A percentile compares a stretch with the other conserved stretches of the same genome.
Evolutionary conservation across 2,329 filamentous ascomycete genomes (phyloP).

Genomic region (Penicillium sumatraense): DNA sequence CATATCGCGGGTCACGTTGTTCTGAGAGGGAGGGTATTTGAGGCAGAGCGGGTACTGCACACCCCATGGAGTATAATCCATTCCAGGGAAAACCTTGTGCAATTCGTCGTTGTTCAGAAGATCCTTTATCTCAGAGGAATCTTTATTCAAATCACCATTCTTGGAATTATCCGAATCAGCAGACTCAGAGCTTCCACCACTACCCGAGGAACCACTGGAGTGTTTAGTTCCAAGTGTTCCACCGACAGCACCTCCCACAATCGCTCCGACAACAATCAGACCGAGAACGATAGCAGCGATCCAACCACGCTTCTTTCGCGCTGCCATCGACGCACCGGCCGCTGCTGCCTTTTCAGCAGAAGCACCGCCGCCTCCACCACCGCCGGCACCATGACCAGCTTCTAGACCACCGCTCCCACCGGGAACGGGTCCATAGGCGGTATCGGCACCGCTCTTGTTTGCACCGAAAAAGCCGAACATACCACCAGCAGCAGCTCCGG

Average conservation of each 20-base stretch:
- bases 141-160: constrained; percentile 73
- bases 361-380: constrained; percentile 59
- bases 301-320: constrained; percentile 71
- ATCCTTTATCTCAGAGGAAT: constrained; percentile 78
- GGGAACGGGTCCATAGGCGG: constrained; percentile 62
- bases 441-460: constrained; percentile 45
- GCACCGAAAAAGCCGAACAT: constrained; percentile 51
- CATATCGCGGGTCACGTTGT: constrained; percentile 90
- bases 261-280: constrained; percentile 69
- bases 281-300: constrained; percentile 69
- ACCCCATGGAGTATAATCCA: constrained; percentile 93
- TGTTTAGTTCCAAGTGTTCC: constrained; percentile 64
- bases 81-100: constrained; percentile 91
- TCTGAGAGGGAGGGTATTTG: constrained; percentile 78
- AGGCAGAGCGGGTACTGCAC: constrained; percentile 87
- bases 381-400: constrained; percentile 52
- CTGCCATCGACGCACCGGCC: constrained; percentile 44
- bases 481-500: constrained; percentile 48
- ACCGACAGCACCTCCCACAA: constrained; percentile 75
- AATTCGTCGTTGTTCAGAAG: constrained; percentile 80
- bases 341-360: not conserved
- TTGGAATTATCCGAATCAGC: constrained; percentile 63
- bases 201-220: constrained; percentile 44
- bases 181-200: constrained; percentile 49
- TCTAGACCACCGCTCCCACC: constrained; percentile 33